phyloP scores from a whole-genome alignment of 2,329 filamentous ascomycete species.

The Arthrobotrys sinensis region DNA sequence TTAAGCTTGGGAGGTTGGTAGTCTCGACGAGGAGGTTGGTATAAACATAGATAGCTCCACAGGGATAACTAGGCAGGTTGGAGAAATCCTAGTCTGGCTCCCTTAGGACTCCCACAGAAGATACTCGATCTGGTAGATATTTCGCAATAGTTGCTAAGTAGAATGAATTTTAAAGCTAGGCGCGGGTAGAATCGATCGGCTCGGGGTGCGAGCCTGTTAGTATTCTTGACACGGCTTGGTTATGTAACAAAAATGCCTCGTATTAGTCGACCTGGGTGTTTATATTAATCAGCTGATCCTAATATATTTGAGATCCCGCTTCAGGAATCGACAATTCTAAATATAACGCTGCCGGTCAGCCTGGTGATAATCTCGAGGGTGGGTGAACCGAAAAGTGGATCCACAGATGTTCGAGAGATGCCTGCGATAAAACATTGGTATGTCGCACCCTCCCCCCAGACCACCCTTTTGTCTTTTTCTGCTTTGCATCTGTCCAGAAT shows the following conservation, averaged over 20 bases:
- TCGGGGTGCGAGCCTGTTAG: conserved; percentile 44
- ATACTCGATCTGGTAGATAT: conserved; percentile 15
- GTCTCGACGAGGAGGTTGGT: conserved; percentile 3
- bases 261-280: conserved; percentile 60
- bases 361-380: background rate
- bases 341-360: conserved; percentile 55
- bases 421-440: conserved; percentile 22
- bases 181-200: conserved; percentile 54
- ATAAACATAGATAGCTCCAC: background rate
- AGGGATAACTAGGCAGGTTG: conserved; percentile 11
- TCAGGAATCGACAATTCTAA: conserved; percentile 56
- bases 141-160: background rate
- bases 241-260: conserved; percentile 55
- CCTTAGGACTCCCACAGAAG: too few species aligned
- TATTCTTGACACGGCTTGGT: conserved; percentile 59
- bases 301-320: conserved; percentile 60
- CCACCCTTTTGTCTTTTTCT: conserved; percentile 10
- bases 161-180: conserved; percentile 12
- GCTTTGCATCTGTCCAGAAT: background rate
- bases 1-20: conserved; percentile 6
- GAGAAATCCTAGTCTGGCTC: too few species aligned
- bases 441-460: background rate
- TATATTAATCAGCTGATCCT: conserved; percentile 60
- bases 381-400: conserved; percentile 50
- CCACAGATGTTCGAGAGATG: conserved; percentile 27